Evolutionary conservation across 2,329 filamentous ascomycete genomes (phyloP).

Genomic region (Geosmithia flava): DNA sequence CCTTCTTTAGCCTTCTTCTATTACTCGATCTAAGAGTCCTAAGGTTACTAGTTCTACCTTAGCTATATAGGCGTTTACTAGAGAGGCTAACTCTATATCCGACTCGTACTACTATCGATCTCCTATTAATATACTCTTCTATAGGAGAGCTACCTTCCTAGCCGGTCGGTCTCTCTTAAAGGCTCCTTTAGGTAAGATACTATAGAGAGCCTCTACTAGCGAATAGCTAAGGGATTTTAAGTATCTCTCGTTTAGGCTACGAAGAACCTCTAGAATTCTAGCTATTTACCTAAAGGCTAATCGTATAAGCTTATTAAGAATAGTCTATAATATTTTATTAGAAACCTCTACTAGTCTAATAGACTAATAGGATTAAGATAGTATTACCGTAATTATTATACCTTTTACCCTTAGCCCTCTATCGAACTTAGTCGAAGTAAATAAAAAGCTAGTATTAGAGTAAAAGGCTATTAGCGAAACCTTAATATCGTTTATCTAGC

Average conservation of each 20-base stretch:
- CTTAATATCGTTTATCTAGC: not conserved
- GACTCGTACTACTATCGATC: not conserved
- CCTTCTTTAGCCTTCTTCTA: not conserved
- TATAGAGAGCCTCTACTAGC: not conserved
- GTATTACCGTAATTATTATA: not conserved
- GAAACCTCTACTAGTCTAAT: not conserved
- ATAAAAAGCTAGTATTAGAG: not conserved
- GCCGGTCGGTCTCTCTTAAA: too few species aligned
- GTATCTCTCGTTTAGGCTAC: not conserved
- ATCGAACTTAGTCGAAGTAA: not conserved
- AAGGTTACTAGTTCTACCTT: not conserved
- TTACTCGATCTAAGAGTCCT: not conserved
- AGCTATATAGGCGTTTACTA: too few species aligned
- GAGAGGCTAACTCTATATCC: not conserved
- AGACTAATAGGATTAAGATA: not conserved
- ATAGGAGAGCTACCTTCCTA: too few species aligned
- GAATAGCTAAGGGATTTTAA: not conserved
- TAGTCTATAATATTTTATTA: not conserved
- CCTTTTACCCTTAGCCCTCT: not conserved
- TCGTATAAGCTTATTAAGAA: not conserved
- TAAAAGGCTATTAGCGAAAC: not conserved
- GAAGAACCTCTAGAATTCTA: too few species aligned
- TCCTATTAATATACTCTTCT: not conserved
- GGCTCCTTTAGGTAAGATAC: not conserved
- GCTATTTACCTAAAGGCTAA: not conserved